A percentile compares a stretch with the other conserved stretches of the same genome.
Conservation (phyloP, 2,329 filamentous ascomycete genomes). For the Diaporthe australafricana region DNA sequence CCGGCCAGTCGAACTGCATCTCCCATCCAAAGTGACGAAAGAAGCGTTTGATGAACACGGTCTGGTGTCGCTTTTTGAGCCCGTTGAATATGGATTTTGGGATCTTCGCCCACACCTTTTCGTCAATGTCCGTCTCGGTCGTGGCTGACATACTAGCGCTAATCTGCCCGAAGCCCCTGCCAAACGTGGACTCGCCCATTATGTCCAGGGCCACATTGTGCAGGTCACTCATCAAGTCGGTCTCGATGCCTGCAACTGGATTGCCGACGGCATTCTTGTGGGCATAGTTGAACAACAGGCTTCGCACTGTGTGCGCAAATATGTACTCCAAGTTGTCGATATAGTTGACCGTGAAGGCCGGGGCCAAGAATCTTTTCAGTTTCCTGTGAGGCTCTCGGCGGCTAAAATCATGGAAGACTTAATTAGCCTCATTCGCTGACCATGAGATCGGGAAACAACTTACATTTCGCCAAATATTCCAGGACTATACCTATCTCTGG, state of each 20-base stretch:
- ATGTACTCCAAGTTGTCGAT: constrained; percentile 41
- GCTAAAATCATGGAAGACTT: constrained; percentile 11
- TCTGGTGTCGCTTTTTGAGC: constrained; percentile 35
- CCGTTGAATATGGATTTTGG: constrained; percentile 38
- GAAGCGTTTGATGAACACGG: constrained; percentile 38
- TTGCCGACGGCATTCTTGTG: constrained; percentile 6
- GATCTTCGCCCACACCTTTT: constrained; percentile 37
- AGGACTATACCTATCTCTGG: background rate
- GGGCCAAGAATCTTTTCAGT: constrained; percentile 38
- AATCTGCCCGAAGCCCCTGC: constrained; percentile 43
- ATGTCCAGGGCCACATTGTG: constrained; percentile 44
- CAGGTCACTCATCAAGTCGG: constrained; percentile 43
- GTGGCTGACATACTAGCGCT: constrained; percentile 36
- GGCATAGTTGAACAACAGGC: constrained; percentile 37
- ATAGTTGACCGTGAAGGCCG: constrained; percentile 42
- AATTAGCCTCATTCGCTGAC: background rate
- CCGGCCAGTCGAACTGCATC: constrained; percentile 38
- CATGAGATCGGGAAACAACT: background rate
- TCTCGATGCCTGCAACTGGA: constrained; percentile 32
- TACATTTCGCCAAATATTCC: background rate
- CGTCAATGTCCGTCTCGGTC: constrained; percentile 35
- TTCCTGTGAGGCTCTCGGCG: constrained; percentile 39
- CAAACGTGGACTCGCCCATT: constrained; percentile 44
- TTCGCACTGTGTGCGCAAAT: constrained; percentile 39
- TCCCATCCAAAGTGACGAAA: constrained; percentile 35